A percentile compares a stretch with the other conserved stretches of the same genome.
phyloP scores from a whole-genome alignment of 2,329 filamentous ascomycete species.

The Colletotrichum siamense region DNA sequence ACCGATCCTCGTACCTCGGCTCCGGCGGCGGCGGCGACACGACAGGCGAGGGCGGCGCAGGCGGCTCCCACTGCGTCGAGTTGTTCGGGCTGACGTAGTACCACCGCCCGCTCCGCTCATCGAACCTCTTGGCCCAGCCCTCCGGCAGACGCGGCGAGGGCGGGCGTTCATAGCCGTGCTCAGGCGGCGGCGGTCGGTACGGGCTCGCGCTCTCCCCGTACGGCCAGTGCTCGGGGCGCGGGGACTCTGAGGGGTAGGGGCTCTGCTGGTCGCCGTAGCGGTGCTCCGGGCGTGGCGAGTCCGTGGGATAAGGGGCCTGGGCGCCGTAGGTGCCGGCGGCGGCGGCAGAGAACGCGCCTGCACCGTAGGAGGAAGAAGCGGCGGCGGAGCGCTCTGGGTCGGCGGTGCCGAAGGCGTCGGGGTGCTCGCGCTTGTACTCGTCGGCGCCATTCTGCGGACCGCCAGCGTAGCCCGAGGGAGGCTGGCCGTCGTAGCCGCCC shows the following conservation, averaged over 20 bases:
- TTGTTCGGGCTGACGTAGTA: slow-evolving; percentile 65
- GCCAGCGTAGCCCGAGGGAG: slow-evolving; percentile 19
- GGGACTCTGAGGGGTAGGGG: not conserved
- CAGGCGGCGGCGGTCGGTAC: not conserved
- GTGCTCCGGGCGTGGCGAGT: not conserved
- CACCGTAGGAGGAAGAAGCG: not conserved
- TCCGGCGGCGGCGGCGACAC: slow-evolving; percentile 9
- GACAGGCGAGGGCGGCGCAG: slow-evolving; percentile 21
- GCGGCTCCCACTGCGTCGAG: slow-evolving; percentile 61
- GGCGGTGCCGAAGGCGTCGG: slow-evolving; percentile 13
- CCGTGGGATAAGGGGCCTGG: slow-evolving; percentile 3
- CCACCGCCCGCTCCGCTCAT: slow-evolving; percentile 57
- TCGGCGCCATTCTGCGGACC: slow-evolving; percentile 20
- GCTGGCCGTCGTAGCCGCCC: slow-evolving; percentile 16
- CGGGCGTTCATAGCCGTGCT: slow-evolving; percentile 24
- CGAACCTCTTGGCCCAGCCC: slow-evolving; percentile 63
- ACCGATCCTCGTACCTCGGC: slow-evolving; percentile 19
- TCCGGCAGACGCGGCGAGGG: slow-evolving; percentile 47
- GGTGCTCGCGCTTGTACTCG: slow-evolving; percentile 15
- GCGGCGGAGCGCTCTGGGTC: slow-evolving; percentile 7
- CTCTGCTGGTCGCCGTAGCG: slow-evolving; percentile 1
- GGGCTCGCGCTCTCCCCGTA: slow-evolving; percentile 8
- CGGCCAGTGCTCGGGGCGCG: not conserved
- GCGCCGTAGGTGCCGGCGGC: slow-evolving; percentile 20
- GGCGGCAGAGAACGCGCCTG: not conserved